Evolutionary conservation across 306 rosid species (phyloP).

Genomic region (Pterocarpus macrocarpus): DNA sequence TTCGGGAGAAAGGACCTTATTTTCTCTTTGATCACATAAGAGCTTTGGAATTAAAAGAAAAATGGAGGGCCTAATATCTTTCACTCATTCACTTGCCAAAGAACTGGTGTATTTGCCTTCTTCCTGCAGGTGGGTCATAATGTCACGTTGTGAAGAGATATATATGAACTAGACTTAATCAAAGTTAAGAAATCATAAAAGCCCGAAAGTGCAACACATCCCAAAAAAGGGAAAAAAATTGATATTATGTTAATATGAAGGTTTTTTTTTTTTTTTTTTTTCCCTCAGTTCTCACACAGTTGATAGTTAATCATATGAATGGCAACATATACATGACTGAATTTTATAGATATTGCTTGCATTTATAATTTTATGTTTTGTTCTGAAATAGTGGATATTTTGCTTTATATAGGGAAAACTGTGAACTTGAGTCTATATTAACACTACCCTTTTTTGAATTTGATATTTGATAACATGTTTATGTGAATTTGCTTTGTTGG

Average conservation of each 20-base stretch:
- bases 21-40: constrained; percentile 21
- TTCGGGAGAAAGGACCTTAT: constrained; percentile 50
- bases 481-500: constrained; percentile 4
- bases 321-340: too few relatives aligned
- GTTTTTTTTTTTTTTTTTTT: too few relatives aligned
- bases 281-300: too few relatives aligned
- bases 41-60: constrained; percentile 42
- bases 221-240: background rate
- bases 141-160: background rate
- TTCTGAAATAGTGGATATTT: background rate
- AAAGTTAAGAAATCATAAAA: background rate
- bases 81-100: background rate
- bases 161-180: constrained; percentile 7
- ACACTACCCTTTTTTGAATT: background rate
- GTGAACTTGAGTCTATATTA: background rate
- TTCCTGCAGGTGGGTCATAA: constrained; percentile 40
- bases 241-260: too few relatives aligned
- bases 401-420: background rate
- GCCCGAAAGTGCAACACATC: background rate
- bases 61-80: constrained; percentile 21
- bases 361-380: background rate
- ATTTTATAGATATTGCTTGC: too few relatives aligned
- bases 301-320: too few relatives aligned
- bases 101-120: background rate
- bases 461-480: background rate